Evolutionary conservation across 345 rosid species (phyloP), one percentile per base, ranked within the genome.

Genomic region (Euphorbia lathyris): DNA sequence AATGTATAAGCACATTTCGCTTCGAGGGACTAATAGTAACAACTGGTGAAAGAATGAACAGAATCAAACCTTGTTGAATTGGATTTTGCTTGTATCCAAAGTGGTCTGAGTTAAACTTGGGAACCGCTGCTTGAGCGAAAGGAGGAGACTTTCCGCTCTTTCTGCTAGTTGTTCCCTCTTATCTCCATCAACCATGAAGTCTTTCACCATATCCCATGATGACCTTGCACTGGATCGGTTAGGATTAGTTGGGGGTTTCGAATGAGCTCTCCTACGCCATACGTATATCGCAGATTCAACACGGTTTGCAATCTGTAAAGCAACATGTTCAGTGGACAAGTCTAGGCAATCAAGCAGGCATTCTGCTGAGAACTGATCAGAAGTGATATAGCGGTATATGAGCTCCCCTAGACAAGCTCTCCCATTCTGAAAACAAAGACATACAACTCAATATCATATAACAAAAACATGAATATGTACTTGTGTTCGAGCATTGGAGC

Each of bases 171-270:
- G 58, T 73, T 90, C 98, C 69, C 90, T 80, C 85, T 86, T 96
- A 1, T 92, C 99, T 52, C 81, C 90, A 77, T 96, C 96, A 51
- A 82, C 78, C 92, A 96, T 86, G 4, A 92, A 84, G 29, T 96
- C 99, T 83, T 85, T 96, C 61, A 96, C 94, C 80, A 96, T 51
- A 58, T 81, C 96, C 99, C 99, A 96, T 1, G 99, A 96, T 12
- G 99, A 87, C 83, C 69, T 86, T 9, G 93, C 70, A 60, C 68
- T 84, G 29, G 92, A 84, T 43, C 89, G 81, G 71, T 76, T 83
- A 25, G 83, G 79, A 61, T 72, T 77, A 67, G 74, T 77, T 9
- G 78, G 68, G 30, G 86, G 87, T 76, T 84, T 96, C 23, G 86
- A 74, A 72, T 86, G 83, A 38, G 78, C 77, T 75, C 87, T 79